phyloP scores from a whole-genome alignment of 257 asterid species.

The Plectranthus barbatus region DNA sequence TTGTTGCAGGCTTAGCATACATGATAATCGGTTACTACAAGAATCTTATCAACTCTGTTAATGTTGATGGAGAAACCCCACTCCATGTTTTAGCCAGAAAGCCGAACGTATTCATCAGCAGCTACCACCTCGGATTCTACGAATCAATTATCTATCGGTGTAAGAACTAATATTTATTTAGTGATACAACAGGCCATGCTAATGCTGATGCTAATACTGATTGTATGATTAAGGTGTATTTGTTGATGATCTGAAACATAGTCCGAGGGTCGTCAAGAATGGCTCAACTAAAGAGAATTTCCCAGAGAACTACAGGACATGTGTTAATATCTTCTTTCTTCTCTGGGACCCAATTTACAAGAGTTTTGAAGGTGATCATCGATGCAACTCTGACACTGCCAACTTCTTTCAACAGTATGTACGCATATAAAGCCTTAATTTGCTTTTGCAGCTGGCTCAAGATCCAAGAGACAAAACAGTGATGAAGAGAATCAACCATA shows the following conservation, averaged over 20 bases:
- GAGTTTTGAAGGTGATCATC: constrained; percentile 6
- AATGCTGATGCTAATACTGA: not conserved
- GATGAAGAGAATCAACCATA: constrained; percentile 10
- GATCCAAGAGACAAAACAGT: not conserved
- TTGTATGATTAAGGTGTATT: constrained; percentile 12
- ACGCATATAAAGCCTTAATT: no score
- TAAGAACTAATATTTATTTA: constrained; percentile 1
- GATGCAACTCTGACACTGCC: not conserved
- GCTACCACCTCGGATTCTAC: constrained; percentile 20
- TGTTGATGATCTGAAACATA: constrained; percentile 8
- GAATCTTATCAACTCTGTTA: constrained; percentile 19
- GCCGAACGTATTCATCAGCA: constrained; percentile 39
- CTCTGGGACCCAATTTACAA: constrained; percentile 15
- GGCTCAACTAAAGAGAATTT: not conserved
- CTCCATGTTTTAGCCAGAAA: constrained; percentile 45
- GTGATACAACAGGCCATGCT: not conserved
- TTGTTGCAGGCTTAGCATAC: constrained; percentile 31
- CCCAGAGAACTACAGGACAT: constrained; percentile 37
- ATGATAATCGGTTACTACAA: constrained; percentile 19
- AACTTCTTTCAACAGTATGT: no score
- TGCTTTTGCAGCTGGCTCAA: constrained; percentile 10
- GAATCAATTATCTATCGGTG: constrained; percentile 33
- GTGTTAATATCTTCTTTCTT: constrained; percentile 17
- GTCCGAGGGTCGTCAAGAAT: not conserved
- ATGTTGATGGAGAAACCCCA: constrained; percentile 38